phyloP scores from a whole-genome alignment of 768 basidiomycete species.

The Amanita molliuscula region DNA sequence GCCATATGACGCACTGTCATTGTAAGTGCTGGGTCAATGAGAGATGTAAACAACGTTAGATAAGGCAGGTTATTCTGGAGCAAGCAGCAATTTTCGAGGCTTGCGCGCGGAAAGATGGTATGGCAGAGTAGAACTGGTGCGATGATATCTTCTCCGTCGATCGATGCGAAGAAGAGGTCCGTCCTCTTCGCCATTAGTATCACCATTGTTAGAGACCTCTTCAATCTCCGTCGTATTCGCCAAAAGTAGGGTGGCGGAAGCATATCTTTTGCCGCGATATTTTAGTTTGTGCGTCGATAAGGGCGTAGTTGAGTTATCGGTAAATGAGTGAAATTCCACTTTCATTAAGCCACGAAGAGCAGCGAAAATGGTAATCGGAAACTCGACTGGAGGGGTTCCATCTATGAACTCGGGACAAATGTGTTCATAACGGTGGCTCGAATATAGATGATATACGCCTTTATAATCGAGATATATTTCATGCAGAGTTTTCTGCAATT shows the following conservation, averaged over 20 bases:
- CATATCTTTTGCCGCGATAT: neutral
- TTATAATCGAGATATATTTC: neutral
- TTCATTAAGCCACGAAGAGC: neutral
- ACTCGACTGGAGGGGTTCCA: neutral
- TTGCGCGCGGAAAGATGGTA: neutral
- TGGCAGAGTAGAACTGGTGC: neutral
- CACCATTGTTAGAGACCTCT: neutral
- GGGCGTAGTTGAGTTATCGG: neutral
- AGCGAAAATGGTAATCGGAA: neutral
- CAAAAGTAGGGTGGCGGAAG: neutral
- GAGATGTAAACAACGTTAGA: neutral
- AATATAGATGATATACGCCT: neutral
- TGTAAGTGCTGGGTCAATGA: neutral
- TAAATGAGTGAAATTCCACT: neutral
- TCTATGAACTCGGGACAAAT: neutral
- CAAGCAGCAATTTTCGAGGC: neutral
- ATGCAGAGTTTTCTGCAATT: neutral
- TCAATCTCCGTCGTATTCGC: neutral
- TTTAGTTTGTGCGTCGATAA: neutral
- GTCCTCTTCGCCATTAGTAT: neutral
- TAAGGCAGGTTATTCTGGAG: neutral
- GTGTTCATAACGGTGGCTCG: neutral
- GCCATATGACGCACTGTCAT: no score
- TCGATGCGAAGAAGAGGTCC: neutral
- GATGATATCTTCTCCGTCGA: neutral